Base-by-base conservation (phyloP, 1,284 basidiomycete genomes). In the Peniophora sp. region DNA sequence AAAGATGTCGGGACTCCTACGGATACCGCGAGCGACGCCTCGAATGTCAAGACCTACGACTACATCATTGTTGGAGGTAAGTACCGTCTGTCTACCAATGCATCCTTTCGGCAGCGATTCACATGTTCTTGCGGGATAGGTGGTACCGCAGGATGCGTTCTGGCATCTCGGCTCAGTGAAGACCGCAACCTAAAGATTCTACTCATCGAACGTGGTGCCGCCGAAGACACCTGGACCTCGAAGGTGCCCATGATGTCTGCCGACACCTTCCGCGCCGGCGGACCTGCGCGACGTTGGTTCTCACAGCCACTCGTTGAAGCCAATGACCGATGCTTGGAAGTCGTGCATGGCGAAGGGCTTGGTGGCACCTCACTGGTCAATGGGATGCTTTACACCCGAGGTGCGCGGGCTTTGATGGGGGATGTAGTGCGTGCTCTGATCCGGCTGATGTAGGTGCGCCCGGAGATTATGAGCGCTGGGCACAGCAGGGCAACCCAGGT, bases 331-430 rank as follows among this genome's bases (percentile, higher is more conserved):
- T 54, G 23, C 12, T 51, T 60, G 17, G 50, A 49, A 3, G 15
- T 64, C 44, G 60, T 68, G 3, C 59, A 63, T 20, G 68, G 70
- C 2, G 66, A 71, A 39, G 63, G 63, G 1, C 58, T 74, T 3
- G 72, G 72, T 12, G 72, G 72, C 5, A 65, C 64, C 1, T 66
- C 66, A 14, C 57, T 62, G 12, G 66, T 73, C 52, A 74, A 74
- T 51, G 62, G 56, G 47, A 57, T 64, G 58, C 24, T 64, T 36
- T 68, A 66, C 34, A 64, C 63, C 1, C 57, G 66, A 8, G 65
- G 62, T 1, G n/a, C 15, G 39, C 35, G 10, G n/a, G 10, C 35
- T n/a, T 10, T 36, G n/a, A n/a, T n/a, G n/a, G n/a, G n/a, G n/a
- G n/a, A n/a, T n/a, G n/a, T n/a, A n/a, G n/a, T n/a, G n/a, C n/a